Conservation (phyloP, 768 basidiomycete genomes). For the Boletus edulis region DNA sequence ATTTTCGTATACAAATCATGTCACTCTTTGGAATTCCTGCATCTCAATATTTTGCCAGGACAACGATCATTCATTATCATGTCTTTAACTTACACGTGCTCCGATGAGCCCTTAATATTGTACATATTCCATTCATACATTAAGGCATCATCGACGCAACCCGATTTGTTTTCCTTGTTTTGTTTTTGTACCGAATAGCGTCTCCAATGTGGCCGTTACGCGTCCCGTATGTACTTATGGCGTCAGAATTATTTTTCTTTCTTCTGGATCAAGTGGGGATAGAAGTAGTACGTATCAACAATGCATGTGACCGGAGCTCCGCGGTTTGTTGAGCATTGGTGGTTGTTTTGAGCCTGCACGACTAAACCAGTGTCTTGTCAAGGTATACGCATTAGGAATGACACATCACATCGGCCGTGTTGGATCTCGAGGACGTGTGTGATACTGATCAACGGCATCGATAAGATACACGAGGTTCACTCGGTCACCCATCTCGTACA, state of each 20-base stretch:
- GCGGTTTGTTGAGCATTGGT: slow-evolving; percentile 21
- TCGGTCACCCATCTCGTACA: neutral
- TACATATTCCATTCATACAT: slow-evolving; percentile 34
- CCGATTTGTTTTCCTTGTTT: slow-evolving; percentile 17
- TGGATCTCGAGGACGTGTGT: slow-evolving; percentile 13
- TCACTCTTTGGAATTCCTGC: slow-evolving; percentile 33
- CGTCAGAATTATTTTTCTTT: slow-evolving; percentile 10
- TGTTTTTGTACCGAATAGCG: slow-evolving; percentile 26
- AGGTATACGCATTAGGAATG: slow-evolving; percentile 7
- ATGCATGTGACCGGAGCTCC: slow-evolving; percentile 25
- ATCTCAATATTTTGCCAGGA: slow-evolving; percentile 32
- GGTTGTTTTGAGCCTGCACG: slow-evolving; percentile 3
- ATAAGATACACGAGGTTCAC: slow-evolving; percentile 20
- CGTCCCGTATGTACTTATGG: slow-evolving; percentile 29
- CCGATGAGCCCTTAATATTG: slow-evolving; percentile 33
- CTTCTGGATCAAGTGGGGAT: slow-evolving; percentile 19
- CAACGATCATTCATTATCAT: slow-evolving; percentile 38
- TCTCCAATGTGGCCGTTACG: slow-evolving; percentile 19
- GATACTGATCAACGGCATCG: slow-evolving; percentile 14
- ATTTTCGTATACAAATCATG: slow-evolving; percentile 34
- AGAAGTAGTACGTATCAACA: slow-evolving; percentile 15
- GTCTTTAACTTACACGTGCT: slow-evolving; percentile 33
- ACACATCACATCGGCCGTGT: slow-evolving; percentile 7
- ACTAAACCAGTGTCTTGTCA: slow-evolving; percentile 4
- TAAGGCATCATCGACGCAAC: slow-evolving; percentile 29